Percentiles rank a stretch among this genome's conserved stretches.
Evolutionary conservation across 116 monocot genomes (phyloP).

Genomic region (Trichopus zeylanicus): DNA sequence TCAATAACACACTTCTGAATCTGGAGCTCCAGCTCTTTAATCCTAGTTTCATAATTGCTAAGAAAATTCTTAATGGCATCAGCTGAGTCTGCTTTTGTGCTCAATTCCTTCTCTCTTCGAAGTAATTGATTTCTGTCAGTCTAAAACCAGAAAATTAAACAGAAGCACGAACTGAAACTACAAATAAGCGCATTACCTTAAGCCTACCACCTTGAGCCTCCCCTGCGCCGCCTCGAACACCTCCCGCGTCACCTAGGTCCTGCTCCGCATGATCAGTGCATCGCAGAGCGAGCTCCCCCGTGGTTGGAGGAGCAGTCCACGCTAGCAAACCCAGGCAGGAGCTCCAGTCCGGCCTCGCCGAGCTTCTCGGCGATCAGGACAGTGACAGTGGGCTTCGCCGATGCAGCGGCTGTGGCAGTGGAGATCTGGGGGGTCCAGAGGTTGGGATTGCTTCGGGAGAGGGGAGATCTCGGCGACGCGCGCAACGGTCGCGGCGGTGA

Average conservation of each 20-base stretch:
- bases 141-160: conserved; percentile 23
- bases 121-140: conserved; percentile 51
- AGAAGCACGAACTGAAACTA: neutral
- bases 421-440: neutral
- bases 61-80: conserved; percentile 41
- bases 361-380: conserved; percentile 69
- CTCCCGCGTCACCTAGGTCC: conserved; percentile 68
- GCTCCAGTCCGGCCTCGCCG: conserved; percentile 38
- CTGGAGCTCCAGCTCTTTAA: conserved; percentile 61
- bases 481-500: too few relatives aligned
- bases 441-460: too few relatives aligned
- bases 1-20: conserved; percentile 58
- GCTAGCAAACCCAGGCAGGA: too few relatives aligned
- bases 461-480: too few relatives aligned
- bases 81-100: conserved; percentile 55
- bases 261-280: conserved; percentile 69
- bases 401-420: neutral
- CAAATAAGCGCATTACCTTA: conserved; percentile 2
- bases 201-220: conserved; percentile 62
- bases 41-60: conserved; percentile 42
- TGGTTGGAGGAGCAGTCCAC: too few relatives aligned
- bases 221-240: conserved; percentile 69
- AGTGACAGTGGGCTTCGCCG: too few relatives aligned
- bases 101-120: conserved; percentile 61
- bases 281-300: conserved; percentile 44